Evolutionary conservation across 208 protist genomes (phyloP), one percentile per base, ranked within the genome.

Genomic region (Naegleria lovaniensis): DNA sequence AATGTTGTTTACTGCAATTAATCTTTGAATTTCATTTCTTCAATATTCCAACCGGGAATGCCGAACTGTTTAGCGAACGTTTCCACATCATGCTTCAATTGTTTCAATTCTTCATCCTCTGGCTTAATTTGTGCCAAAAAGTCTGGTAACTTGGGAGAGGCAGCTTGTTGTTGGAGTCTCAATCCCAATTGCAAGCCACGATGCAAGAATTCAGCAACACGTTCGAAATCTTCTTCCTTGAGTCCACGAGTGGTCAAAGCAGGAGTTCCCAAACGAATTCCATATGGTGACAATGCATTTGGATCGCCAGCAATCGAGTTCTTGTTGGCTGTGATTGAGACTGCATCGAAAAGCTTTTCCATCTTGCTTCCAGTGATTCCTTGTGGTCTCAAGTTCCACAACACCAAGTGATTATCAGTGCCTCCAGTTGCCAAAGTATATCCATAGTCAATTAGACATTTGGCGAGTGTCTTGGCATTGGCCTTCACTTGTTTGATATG

Each of bases 401-500:
- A 95, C 15, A 99, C 90, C 38, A 99, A 93, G 93, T 99, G 99
- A 94, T 99, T 99, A 91, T 99, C 98, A 5, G 98, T 99, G 87
- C 98, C 98, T 51, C 95, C 95, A 0, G 97, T 98, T 7, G 99
- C 97, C 38, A 99, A 92, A 33, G 92, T 93, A 93, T 99, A 97
- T 48, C 98, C 98, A 59, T 93, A 90, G 5, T 93, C 91, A 40
- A 94, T 93, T 4, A 99, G 93, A 59, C 83, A 92, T 7, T 93
- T 92, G 9, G 97, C 96, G 33, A 99, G 92, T 0, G 94, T 91
- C 48, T 93, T 89, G 11, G 96, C 94, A 94, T 99, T 99, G 25
- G 83, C 67, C 91, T 97, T 93, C 13, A 99, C 96, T 92, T 98
- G 97, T 89, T 94, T 43, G 36, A 96, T 95, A 93, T 99, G 99